Conservation (phyloP, 352 stramenopile genomes). For the Aphanomyces astaci region DNA sequence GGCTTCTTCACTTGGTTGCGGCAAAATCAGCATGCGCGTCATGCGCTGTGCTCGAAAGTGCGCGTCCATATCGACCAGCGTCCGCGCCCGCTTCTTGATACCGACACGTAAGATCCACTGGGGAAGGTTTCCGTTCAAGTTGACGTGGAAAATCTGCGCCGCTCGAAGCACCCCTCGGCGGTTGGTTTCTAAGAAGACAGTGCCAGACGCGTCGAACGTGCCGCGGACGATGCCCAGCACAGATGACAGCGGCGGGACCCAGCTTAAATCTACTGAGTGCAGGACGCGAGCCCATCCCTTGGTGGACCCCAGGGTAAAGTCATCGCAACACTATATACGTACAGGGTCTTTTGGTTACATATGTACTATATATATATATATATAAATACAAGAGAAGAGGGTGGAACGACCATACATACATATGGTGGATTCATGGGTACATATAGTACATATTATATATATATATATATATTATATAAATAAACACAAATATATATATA, state of each 20-base stretch:
- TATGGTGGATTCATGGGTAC: no score
- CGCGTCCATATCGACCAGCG: slow-evolving; percentile 3
- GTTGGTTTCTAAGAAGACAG: background rate
- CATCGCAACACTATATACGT: slow-evolving; percentile 5
- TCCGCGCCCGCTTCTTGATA: background rate
- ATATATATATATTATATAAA: no score
- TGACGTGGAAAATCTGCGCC: slow-evolving; percentile 1
- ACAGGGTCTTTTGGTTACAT: no score
- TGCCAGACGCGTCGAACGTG: background rate
- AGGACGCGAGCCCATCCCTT: background rate
- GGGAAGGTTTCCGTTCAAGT: slow-evolving; percentile 1
- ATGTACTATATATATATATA: no score
- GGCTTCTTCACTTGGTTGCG: background rate
- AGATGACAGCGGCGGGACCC: background rate
- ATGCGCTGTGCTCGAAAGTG: slow-evolving; percentile 3
- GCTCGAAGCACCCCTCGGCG: background rate
- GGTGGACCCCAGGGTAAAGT: background rate
- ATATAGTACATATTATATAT: no score
- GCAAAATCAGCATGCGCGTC: background rate
- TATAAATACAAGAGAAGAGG: no score
- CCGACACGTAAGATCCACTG: background rate
- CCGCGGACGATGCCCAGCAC: background rate
- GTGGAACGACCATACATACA: no score
- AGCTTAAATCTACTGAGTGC: background rate
- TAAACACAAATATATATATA: no score